Percentiles rank a stretch among this genome's conserved stretches.
Evolutionary conservation across 345 rosid species (phyloP).

Genomic region (Rhodamnia argentea): DNA sequence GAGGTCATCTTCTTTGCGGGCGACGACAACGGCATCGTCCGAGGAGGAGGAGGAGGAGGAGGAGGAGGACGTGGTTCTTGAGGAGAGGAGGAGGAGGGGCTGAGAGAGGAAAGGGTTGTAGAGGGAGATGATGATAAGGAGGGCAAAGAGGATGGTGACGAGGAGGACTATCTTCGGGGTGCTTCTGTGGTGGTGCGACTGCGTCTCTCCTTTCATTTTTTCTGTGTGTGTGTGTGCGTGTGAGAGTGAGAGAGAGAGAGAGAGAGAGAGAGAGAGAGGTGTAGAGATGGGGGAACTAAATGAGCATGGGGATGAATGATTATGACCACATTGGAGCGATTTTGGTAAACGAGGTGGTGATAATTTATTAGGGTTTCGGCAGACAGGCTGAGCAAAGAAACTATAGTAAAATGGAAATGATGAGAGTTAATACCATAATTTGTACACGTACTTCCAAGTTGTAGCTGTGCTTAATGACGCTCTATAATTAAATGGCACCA

Average conservation of each 20-base stretch:
- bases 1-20: neutral
- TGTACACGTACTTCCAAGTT: neutral
- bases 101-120: slow-evolving; percentile 20
- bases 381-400: neutral
- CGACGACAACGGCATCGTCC: neutral
- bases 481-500: too few relatives aligned
- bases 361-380: neutral
- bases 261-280: neutral
- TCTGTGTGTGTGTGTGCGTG: too few relatives aligned
- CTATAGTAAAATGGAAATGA: neutral
- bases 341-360: neutral
- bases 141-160: slow-evolving; percentile 5
- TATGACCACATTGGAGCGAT: neutral
- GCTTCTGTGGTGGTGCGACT: neutral
- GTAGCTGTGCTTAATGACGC: neutral
- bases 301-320: neutral
- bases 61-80: neutral
- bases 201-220: neutral
- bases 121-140: slow-evolving; percentile 29
- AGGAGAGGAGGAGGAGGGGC: neutral
- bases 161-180: slow-evolving; percentile 12
- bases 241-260: neutral
- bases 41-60: neutral
- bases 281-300: neutral
- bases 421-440: neutral